phyloP scores from a whole-genome alignment of 2,329 filamentous ascomycete genomes.

The Penicillium sp. region DNA sequence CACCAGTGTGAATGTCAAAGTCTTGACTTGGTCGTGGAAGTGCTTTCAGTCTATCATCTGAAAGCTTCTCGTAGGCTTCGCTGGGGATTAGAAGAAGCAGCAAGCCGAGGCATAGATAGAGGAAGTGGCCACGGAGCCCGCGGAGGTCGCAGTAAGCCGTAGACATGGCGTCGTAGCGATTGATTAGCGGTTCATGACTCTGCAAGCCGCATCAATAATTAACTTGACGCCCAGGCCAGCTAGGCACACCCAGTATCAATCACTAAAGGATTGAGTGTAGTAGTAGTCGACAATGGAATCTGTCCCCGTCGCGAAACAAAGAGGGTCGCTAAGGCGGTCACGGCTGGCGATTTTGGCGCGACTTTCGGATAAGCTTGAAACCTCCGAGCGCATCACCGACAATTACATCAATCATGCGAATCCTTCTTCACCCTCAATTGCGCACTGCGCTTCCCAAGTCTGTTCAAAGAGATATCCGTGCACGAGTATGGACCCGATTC shows the following conservation, averaged over 20 bases:
- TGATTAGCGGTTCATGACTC: constrained; percentile 25
- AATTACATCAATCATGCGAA: constrained; percentile 33
- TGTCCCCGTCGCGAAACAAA: constrained; percentile 12
- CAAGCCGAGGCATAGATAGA: constrained; percentile 36
- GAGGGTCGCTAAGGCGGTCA: constrained; percentile 18
- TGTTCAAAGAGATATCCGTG: constrained; percentile 36
- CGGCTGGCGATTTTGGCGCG: constrained; percentile 13
- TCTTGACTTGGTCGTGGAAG: constrained; percentile 75
- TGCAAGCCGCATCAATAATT: not conserved
- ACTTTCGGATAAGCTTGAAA: constrained; percentile 15
- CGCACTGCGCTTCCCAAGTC: constrained; percentile 35
- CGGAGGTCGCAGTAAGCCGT: constrained; percentile 37
- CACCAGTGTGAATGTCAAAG: constrained; percentile 78
- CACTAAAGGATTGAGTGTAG: not conserved
- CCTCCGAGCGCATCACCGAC: constrained; percentile 13
- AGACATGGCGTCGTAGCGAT: constrained; percentile 32
- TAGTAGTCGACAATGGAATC: not conserved
- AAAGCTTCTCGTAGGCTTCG: constrained; percentile 66
- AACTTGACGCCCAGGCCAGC: constrained; percentile 16
- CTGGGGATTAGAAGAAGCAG: constrained; percentile 34
- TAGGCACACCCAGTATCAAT: constrained; percentile 9
- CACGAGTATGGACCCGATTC: constrained; percentile 35
- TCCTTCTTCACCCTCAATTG: constrained; percentile 41
- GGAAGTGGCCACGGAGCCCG: constrained; percentile 37
- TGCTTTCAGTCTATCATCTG: constrained; percentile 73